phyloP scores from a whole-genome alignment of 2,329 filamentous ascomycete genomes.

The Knoxdaviesia proteae region DNA sequence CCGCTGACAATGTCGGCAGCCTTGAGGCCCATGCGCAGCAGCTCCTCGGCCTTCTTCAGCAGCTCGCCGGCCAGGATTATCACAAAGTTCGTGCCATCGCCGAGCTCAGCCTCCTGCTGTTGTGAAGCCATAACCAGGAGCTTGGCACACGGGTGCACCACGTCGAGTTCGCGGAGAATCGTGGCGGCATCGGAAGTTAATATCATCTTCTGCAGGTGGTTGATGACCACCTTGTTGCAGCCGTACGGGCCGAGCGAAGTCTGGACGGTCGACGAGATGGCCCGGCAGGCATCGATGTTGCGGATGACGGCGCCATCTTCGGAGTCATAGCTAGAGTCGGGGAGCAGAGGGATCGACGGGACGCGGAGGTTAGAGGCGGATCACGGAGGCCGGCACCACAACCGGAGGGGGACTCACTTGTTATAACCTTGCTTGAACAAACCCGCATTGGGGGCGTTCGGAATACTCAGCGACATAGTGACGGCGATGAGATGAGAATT shows the following conservation, averaged over 20 bases:
- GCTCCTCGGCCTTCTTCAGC: slow-evolving; percentile 88
- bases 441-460: slow-evolving; percentile 76
- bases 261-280: slow-evolving; percentile 89
- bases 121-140: slow-evolving; percentile 96
- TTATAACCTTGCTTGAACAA: slow-evolving; percentile 95
- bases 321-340: slow-evolving; percentile 60
- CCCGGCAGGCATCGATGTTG: slow-evolving; percentile 95
- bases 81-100: slow-evolving; percentile 92
- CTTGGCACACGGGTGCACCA: slow-evolving; percentile 95
- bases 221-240: slow-evolving; percentile 99
- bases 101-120: slow-evolving; percentile 98
- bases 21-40: slow-evolving; percentile 92
- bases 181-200: slow-evolving; percentile 94
- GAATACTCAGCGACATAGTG: slow-evolving; percentile 87
- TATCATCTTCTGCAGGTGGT: slow-evolving; percentile 99
- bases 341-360: neutral
- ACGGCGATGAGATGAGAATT: neutral
- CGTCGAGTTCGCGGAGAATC: slow-evolving; percentile 90
- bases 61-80: slow-evolving; percentile 91
- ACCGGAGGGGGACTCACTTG: slow-evolving; percentile 39
- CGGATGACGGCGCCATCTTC: slow-evolving; percentile 97
- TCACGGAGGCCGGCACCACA: neutral
- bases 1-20: slow-evolving; percentile 93
- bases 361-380: slow-evolving; percentile 5
- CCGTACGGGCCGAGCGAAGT: slow-evolving; percentile 94